phyloP scores from a whole-genome alignment of 2,329 filamentous ascomycete species.

The Scedosporium dehoogii region DNA sequence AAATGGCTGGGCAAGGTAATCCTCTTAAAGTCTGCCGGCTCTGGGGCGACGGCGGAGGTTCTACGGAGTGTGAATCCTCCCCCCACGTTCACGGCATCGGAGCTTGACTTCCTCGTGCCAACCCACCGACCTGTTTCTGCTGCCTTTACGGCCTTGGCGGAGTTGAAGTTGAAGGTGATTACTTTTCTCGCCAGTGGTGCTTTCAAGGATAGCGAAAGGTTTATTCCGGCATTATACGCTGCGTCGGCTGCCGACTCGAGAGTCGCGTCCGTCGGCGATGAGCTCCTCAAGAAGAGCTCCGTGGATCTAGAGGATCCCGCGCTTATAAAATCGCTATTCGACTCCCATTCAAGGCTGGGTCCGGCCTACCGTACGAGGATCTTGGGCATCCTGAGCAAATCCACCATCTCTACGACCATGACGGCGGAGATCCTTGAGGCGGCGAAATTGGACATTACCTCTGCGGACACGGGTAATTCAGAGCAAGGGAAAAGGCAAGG shows the following conservation, averaged over 20 bases:
- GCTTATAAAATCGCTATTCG: slow-evolving; percentile 58
- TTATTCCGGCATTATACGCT: slow-evolving; percentile 74
- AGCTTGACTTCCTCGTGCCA: slow-evolving; percentile 61
- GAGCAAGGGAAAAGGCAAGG: slow-evolving; percentile 28
- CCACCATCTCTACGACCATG: slow-evolving; percentile 61
- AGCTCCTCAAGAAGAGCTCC: slow-evolving; percentile 72
- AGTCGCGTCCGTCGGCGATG: slow-evolving; percentile 76
- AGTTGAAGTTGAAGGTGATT: slow-evolving; percentile 47
- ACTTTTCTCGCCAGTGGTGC: slow-evolving; percentile 74
- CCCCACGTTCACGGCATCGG: slow-evolving; percentile 49
- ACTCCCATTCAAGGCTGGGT: slow-evolving; percentile 63
- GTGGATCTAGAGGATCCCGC: slow-evolving; percentile 61
- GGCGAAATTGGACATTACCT: slow-evolving; percentile 42
- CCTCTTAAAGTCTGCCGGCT: slow-evolving; percentile 36
- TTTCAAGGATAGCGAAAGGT: slow-evolving; percentile 74
- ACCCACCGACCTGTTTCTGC: slow-evolving; percentile 27
- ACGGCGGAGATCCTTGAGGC: slow-evolving; percentile 57
- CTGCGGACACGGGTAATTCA: neutral
- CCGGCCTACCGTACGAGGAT: slow-evolving; percentile 69
- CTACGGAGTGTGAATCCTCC: slow-evolving; percentile 1
- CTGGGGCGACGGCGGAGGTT: slow-evolving; percentile 9
- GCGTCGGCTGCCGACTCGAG: slow-evolving; percentile 73
- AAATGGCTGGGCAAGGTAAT: slow-evolving; percentile 69
- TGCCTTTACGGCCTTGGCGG: slow-evolving; percentile 21
- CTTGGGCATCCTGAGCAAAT: slow-evolving; percentile 66